Evolutionary conservation across 1,139 yeast species (phyloP), one percentile per base, ranked within the genome.

Genomic region (Kluyveromyces marxianus): DNA sequence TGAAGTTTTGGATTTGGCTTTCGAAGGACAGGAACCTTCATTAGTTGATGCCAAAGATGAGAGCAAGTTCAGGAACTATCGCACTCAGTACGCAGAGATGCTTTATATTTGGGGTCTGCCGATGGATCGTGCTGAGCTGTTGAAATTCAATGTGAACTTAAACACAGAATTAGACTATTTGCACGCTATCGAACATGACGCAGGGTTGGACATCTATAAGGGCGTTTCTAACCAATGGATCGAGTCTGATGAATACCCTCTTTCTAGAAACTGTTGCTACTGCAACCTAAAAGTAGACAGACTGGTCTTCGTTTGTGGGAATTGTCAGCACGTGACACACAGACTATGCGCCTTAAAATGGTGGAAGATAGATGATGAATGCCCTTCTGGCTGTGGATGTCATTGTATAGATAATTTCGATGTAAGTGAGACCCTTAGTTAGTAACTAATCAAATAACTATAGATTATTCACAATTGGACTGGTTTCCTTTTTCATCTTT

Each of bases 371-470:
- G 72, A 70, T 3, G 68, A 66, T 38, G 88, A 83, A 55, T 90
- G 97, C 64, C 83, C 95, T 0, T 77, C 88, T 49, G 97, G 97
- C 0, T 90, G 97, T 67, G 96, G 96, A 0, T 90, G 97, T 59
- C 55, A 63, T 7, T 88, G 96, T 64, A 63, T 81, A 43, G 66
- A 68, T 2, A 41, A 50, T 35, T 59, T 53, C 45, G 59, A 57
- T 44, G 46, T 52, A 7, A 35, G 27, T 27, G 32, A 14, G 25
- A 21, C 8, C 4, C 35, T 27, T n/a, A 38, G 21, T 21, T 39
- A n/a, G 21, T 14, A 14, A 14, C 21, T 14, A 14, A 14, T 14
- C 21, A 14, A 14, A 14, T 14, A 14, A 14, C 21, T 14, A 14
- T 14, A 14, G 21, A 14, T 14, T 14, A 14, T 14, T 14, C 21